These are phyloP conservation scores for Wickerhamiella azyma DNA, from an alignment of 805 yeast species.

Conservation along the genomic window DNA sequence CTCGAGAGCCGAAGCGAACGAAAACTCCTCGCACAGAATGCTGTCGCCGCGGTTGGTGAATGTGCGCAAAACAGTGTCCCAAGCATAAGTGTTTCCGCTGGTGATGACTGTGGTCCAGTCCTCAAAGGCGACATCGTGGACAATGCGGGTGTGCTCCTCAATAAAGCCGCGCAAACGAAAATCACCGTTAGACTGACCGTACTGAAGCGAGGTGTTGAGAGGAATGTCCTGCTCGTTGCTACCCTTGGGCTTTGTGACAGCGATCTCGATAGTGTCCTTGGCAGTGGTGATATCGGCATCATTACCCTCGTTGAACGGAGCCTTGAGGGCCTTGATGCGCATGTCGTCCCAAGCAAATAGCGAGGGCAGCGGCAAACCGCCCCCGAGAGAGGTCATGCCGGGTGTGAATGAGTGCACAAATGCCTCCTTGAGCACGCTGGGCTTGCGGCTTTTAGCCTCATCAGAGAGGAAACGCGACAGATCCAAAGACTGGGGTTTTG, in stretches of 20 bases:
- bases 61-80: conserved; percentile 73
- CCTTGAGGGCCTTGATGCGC: conserved; percentile 43
- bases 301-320: conserved; percentile 72
- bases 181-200: conserved; percentile 77
- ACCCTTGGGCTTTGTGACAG: conserved; percentile 26
- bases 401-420: conserved; percentile 66
- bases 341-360: conserved; percentile 85
- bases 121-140: conserved; percentile 38
- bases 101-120: conserved; percentile 65
- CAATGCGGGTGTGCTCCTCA: conserved; percentile 44
- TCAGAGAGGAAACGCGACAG: conserved; percentile 59
- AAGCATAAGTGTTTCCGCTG: conserved; percentile 80
- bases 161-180: conserved; percentile 54
- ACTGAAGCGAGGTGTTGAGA: conserved; percentile 76
- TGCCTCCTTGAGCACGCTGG: conserved; percentile 73
- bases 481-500: conserved; percentile 44
- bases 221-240: conserved; percentile 39
- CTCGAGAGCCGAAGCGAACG: conserved; percentile 77
- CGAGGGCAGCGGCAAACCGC: conserved; percentile 85
- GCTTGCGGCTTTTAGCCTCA: conserved; percentile 63
- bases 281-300: conserved; percentile 17
- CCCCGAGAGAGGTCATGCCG: conserved; percentile 76
- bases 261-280: conserved; percentile 23
- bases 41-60: conserved; percentile 67
- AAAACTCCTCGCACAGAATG: conserved; percentile 67